Conservation (phyloP, 148 eudicot genomes). For the Rhododendron molle region DNA sequence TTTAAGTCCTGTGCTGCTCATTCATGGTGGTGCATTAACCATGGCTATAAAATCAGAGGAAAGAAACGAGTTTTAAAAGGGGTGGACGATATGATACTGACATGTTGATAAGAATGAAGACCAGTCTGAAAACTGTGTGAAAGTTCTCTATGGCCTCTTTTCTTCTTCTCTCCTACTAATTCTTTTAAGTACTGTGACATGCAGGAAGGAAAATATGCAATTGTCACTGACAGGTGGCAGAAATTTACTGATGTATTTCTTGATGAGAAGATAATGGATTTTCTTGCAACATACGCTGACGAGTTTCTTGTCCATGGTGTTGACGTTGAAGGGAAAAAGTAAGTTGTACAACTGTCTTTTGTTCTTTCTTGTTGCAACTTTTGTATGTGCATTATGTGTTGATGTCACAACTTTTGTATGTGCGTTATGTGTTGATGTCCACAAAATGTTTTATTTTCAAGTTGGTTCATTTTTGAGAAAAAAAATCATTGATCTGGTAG, state of each 20-base stretch:
- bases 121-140: not conserved
- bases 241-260: constrained; percentile 83
- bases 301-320: constrained; percentile 99
- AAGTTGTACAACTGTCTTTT: constrained; percentile 14
- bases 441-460: not conserved
- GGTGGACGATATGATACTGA: not conserved
- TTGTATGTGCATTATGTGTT: constrained; percentile 1
- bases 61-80: not conserved
- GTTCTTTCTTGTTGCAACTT: constrained; percentile 7
- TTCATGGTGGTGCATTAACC: not conserved
- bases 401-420: not conserved
- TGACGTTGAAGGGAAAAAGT: constrained; percentile 99
- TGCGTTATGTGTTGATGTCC: not conserved
- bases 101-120: not conserved
- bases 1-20: not conserved
- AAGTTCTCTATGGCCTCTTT: not conserved
- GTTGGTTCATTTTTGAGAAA: not conserved
- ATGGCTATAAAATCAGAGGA: not conserved
- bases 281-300: constrained; percentile 81
- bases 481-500: not conserved
- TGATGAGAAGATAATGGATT: constrained; percentile 56
- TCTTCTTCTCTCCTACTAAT: not conserved
- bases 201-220: constrained; percentile 82
- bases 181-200: constrained; percentile 8
- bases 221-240: constrained; percentile 99